Conservation (phyloP, 805 yeast species). For the Yarrowia porcina region DNA sequence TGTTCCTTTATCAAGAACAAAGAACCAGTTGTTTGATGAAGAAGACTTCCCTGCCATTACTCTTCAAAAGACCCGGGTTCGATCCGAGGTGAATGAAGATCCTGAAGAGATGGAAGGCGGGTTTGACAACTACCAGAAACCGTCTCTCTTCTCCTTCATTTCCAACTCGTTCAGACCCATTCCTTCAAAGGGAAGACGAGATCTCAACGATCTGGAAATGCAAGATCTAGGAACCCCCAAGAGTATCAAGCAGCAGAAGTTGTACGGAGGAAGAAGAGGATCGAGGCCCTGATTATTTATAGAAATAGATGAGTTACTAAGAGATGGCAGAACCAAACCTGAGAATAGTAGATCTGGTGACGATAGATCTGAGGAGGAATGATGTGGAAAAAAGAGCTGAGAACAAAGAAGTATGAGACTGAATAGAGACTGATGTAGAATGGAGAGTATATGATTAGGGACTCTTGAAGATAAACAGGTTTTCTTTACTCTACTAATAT, state of each 20-base stretch:
- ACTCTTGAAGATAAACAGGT: too few relatives aligned
- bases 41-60: slow-evolving; percentile 22
- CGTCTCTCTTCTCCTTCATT: not conserved
- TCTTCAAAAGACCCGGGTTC: not conserved
- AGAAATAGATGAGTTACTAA: too few relatives aligned
- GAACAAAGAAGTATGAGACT: too few relatives aligned
- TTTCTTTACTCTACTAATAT: too few relatives aligned
- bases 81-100: not conserved
- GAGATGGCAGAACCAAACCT: too few relatives aligned
- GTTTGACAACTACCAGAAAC: slow-evolving; percentile 8
- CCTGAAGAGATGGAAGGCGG: not conserved
- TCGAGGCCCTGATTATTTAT: slow-evolving; percentile 12
- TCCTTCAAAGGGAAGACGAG: not conserved
- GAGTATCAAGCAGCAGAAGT: slow-evolving; percentile 19
- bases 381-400: too few relatives aligned
- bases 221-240: slow-evolving; percentile 17
- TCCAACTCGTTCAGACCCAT: slow-evolving; percentile 18
- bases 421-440: too few relatives aligned
- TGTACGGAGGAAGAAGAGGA: slow-evolving; percentile 7
- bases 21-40: slow-evolving; percentile 10
- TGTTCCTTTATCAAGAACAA: slow-evolving; percentile 2
- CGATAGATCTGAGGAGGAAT: too few relatives aligned
- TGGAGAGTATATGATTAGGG: too few relatives aligned
- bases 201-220: slow-evolving; percentile 18
- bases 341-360: too few relatives aligned